A percentile compares a stretch with the other conserved stretches of the same genome.
phyloP scores from a whole-genome alignment of 83 land plant genomes.

The Diphasiastrum complanatum region DNA sequence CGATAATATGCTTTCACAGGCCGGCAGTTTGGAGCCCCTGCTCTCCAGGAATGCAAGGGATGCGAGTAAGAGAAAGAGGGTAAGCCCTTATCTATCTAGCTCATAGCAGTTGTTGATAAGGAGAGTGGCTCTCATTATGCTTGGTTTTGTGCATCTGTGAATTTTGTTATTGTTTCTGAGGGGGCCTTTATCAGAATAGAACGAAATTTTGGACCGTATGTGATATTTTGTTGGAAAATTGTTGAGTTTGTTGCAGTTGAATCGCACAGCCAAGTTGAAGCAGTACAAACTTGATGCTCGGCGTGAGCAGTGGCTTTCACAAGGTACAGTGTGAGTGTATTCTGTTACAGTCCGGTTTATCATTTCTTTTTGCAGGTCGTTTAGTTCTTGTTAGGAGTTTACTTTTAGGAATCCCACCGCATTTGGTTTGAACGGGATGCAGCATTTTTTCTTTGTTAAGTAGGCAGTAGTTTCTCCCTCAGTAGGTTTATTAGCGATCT shows the following conservation, averaged over 20 bases:
- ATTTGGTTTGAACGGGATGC: too few species aligned
- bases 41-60: background rate
- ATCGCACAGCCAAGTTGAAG: slow-evolving; percentile 30
- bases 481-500: too few species aligned
- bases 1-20: too few species aligned
- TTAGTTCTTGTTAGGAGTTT: slow-evolving; percentile 14
- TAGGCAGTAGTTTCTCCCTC: too few species aligned
- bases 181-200: background rate
- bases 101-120: background rate
- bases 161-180: background rate
- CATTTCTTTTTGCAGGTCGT: background rate
- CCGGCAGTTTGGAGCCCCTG: too few species aligned
- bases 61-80: slow-evolving; percentile 6
- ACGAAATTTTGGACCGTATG: background rate
- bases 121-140: background rate
- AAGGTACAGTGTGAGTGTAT: slow-evolving; percentile 5
- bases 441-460: too few species aligned
- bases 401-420: slow-evolving; percentile 7
- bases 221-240: background rate
- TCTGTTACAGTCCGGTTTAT: background rate
- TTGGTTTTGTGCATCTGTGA: background rate
- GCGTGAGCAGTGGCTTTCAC: slow-evolving; percentile 33
- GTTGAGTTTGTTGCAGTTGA: slow-evolving; percentile 18
- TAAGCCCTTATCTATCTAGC: background rate
- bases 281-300: slow-evolving; percentile 32